A percentile compares a stretch with the other conserved stretches of the same genome.
These are phyloP conservation scores for Suillus plorans DNA, from an alignment of 768 basidiomycete species.

Conservation along the genomic window DNA sequence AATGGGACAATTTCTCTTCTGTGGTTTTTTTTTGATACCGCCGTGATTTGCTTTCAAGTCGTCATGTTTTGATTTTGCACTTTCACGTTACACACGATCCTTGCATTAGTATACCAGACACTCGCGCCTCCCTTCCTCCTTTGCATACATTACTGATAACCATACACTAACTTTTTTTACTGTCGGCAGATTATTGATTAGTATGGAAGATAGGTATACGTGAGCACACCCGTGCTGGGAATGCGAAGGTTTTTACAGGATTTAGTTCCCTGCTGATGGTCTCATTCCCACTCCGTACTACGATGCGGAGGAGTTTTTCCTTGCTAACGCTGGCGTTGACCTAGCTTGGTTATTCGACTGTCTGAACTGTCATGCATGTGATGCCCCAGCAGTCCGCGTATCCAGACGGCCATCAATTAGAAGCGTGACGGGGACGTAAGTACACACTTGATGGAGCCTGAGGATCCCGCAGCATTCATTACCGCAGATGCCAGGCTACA, in stretches of 20 bases:
- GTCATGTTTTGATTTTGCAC: slow-evolving; percentile 4
- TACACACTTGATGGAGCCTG: not conserved
- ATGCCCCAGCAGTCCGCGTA: not conserved
- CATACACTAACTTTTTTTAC: slow-evolving; percentile 3
- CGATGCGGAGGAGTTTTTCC: not conserved
- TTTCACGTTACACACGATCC: slow-evolving; percentile 2
- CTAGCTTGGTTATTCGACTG: not conserved
- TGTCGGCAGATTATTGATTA: not conserved
- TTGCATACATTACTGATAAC: slow-evolving; percentile 8
- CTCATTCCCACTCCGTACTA: not conserved
- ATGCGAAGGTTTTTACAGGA: not conserved
- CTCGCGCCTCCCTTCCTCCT: not conserved
- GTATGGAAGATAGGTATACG: not conserved
- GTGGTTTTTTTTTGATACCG: not conserved
- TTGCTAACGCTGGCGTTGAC: not conserved
- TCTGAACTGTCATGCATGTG: not conserved
- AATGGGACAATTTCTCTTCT: slow-evolving; percentile 1
- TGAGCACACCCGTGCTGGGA: not conserved
- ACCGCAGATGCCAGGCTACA: not conserved
- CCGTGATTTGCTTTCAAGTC: slow-evolving; percentile 4
- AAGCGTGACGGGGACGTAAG: not conserved
- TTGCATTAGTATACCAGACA: slow-evolving; percentile 4
- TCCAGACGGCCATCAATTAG: not conserved
- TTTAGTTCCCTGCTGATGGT: not conserved
- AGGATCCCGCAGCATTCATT: not conserved